These are phyloP conservation scores for Nitzschia inconspicua DNA, from an alignment of 108 stramenopile genomes.

Conservation along the genomic window DNA sequence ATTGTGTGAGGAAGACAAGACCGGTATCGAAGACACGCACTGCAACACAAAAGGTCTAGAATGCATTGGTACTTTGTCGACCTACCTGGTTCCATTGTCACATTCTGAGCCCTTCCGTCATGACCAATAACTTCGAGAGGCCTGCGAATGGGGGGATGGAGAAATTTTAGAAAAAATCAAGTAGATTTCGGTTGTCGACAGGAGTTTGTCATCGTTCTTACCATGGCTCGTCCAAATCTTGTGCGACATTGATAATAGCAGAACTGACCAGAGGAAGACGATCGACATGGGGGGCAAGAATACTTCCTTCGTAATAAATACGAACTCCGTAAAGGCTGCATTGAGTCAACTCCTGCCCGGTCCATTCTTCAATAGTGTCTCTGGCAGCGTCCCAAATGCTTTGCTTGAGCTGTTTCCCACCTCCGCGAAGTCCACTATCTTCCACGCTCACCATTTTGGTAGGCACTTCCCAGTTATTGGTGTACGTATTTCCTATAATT, in stretches of 20 bases:
- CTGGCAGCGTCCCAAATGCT: slow-evolving; percentile 70
- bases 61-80: slow-evolving; percentile 54
- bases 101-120: slow-evolving; percentile 81
- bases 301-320: slow-evolving; percentile 55
- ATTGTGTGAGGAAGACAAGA: not conserved
- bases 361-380: slow-evolving; percentile 82
- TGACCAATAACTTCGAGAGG: slow-evolving; percentile 87
- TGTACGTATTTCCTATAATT: slow-evolving; percentile 59
- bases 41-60: not conserved
- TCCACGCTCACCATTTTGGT: slow-evolving; percentile 74
- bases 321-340: slow-evolving; percentile 84
- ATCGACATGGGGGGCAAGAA: slow-evolving; percentile 85
- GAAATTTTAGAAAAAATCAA: no score
- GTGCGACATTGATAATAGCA: slow-evolving; percentile 86
- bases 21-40: no score
- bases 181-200: no score
- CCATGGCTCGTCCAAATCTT: slow-evolving; percentile 79
- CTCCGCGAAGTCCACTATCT: slow-evolving; percentile 48
- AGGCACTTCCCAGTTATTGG: slow-evolving; percentile 70
- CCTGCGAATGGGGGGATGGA: no score
- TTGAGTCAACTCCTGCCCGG: slow-evolving; percentile 74
- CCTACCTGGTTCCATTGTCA: slow-evolving; percentile 92
- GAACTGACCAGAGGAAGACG: slow-evolving; percentile 82
- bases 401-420: slow-evolving; percentile 59
- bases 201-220: no score